Evolutionary conservation across 192 early-diverging fungal species (phyloP), one percentile per base, ranked within the genome.

Genomic region (Backusella liffmaniae): DNA sequence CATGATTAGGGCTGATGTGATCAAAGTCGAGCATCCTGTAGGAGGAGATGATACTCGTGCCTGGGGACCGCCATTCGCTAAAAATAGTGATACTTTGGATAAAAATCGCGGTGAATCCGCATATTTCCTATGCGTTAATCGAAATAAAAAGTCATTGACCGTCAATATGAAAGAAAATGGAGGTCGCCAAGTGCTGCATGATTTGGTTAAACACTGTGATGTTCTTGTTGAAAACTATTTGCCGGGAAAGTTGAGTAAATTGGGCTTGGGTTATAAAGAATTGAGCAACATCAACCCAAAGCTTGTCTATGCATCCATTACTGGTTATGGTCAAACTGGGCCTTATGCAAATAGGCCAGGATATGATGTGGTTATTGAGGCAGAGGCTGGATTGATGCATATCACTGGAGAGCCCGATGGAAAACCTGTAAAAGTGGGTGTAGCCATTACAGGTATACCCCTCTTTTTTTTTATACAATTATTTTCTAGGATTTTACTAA

Each of bases 361-460:
- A 3, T 97, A 98, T 77, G 97, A 97, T 88, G 94, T 94, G 39
- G 92, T 94, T 76, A 89, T 93, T 46, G 92, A 95, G 67, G 94
- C 91, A 8, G 95, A 97, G 76, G 96, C 93, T 21, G 97, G 97
- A 30, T 70, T 99, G 29, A 99, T 99, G 96, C 91, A 96, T 78
- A 99, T 99, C 44, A 99, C 97, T 4, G 97, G 96, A 16, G 96
- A 97, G 75, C 85, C 86, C 21, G 79, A 89, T 76, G 92, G 96
- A 0, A 59, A 84, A 59, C 96, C 96, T 1, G 97, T 97, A 62
- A 99, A 99, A 79, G 94, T 97, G 3, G 97, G 97, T 39, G 97
- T 99, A 1, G 97, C 97, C 0, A 95, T 99, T n/a, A 97, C 95
- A 65, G 94, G 93, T 88, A 88, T 87, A 46, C 37, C 21, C 26